These are phyloP conservation scores for Madurella fahalii DNA, from an alignment of 2,329 filamentous ascomycete species.

Conservation along the genomic window DNA sequence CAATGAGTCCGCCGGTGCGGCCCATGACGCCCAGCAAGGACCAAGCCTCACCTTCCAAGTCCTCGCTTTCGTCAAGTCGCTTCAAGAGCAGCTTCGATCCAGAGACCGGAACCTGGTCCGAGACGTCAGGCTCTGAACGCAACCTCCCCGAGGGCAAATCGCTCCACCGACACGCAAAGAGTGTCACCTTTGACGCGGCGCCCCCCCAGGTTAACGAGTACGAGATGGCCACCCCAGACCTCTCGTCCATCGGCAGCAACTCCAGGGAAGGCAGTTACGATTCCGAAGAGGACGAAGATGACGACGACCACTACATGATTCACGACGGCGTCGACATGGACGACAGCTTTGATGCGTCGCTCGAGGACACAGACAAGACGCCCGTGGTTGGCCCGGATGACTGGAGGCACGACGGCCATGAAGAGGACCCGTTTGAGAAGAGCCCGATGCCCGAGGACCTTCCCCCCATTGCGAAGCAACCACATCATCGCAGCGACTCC, in stretches of 20 bases:
- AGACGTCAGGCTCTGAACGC: constrained; percentile 55
- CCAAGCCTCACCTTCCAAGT: constrained; percentile 78
- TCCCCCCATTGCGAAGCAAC: constrained; percentile 46
- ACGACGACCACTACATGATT: constrained; percentile 50
- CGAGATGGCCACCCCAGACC: constrained; percentile 93
- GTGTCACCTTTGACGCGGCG: constrained; percentile 91
- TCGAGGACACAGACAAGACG: constrained; percentile 95
- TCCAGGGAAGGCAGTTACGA: constrained; percentile 94
- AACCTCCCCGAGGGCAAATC: constrained; percentile 61
- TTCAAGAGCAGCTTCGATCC: constrained; percentile 68
- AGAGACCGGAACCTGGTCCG: constrained; percentile 64
- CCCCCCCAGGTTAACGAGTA: constrained; percentile 96
- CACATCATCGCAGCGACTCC: constrained; percentile 65
- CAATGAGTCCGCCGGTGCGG: constrained; percentile 33
- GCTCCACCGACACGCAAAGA: constrained; percentile 84
- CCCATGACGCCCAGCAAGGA: constrained; percentile 60
- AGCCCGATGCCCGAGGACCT: constrained; percentile 61
- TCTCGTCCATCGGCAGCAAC: constrained; percentile 85
- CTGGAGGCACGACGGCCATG: constrained; percentile 70
- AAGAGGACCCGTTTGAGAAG: constrained; percentile 65
- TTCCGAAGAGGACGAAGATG: constrained; percentile 71
- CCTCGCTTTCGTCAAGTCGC: constrained; percentile 68
- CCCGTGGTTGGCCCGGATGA: constrained; percentile 96
- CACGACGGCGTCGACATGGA: constrained; percentile 62
- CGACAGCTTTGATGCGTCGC: constrained; percentile 91